These are phyloP conservation scores for Colletotrichum orchidophilum DNA, from an alignment of 2,329 filamentous ascomycete species.

Conservation along the genomic window DNA sequence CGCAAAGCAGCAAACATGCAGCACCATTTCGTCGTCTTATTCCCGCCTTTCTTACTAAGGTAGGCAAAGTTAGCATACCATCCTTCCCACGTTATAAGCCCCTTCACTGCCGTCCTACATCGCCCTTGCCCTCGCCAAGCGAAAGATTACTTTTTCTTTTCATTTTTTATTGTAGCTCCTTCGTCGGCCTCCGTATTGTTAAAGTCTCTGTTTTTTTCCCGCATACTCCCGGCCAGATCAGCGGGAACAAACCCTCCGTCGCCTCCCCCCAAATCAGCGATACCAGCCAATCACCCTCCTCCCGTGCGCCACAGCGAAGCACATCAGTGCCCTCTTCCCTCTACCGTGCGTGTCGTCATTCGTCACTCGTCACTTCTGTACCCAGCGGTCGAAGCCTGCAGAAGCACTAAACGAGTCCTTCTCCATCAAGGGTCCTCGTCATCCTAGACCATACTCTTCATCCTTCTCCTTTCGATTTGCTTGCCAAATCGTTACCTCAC, in stretches of 20 bases:
- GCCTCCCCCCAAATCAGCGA: background rate
- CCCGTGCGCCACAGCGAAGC: conserved; percentile 11
- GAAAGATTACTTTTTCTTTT: background rate
- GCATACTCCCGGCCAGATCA: too few relatives aligned
- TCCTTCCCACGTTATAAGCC: background rate
- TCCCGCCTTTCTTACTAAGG: background rate
- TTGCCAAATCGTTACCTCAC: conserved; percentile 19
- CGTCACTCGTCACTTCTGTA: background rate
- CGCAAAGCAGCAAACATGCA: conserved; percentile 14
- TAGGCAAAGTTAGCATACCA: background rate
- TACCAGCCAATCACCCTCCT: conserved; percentile 21
- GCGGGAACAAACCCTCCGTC: conserved; percentile 20
- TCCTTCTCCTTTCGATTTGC: background rate
- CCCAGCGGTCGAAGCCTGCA: conserved; percentile 23
- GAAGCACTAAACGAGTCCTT: conserved; percentile 19
- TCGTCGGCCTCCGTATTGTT: conserved; percentile 1
- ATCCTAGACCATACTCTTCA: background rate
- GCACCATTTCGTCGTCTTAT: background rate
- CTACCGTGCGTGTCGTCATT: conserved; percentile 34
- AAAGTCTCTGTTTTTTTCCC: background rate
- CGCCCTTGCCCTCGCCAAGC: background rate
- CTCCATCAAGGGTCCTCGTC: background rate
- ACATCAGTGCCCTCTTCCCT: background rate
- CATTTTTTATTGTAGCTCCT: background rate
- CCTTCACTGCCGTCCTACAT: conserved; percentile 18